Evolutionary conservation across 768 basidiomycete species (phyloP).

Genomic region (Panus rudis): DNA sequence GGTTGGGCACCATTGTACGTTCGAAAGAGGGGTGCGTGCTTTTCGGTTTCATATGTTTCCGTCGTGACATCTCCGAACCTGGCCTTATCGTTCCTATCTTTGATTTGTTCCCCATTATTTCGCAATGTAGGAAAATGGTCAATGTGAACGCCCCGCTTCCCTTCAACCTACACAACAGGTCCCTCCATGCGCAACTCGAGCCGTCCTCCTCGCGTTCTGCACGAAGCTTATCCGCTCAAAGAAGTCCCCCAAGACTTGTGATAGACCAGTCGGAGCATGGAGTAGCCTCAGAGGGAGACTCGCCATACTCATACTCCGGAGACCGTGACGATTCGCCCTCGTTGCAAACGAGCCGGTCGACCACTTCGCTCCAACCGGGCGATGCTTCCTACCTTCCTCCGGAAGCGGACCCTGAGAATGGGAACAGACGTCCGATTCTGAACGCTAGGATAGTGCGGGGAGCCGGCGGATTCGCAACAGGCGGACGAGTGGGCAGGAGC

Average conservation of each 20-base stretch:
- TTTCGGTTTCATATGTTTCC: neutral
- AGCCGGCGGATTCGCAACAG: slow-evolving; percentile 11
- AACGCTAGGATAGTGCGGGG: slow-evolving; percentile 24
- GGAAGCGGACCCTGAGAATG: slow-evolving; percentile 18
- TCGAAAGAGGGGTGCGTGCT: slow-evolving; percentile 50
- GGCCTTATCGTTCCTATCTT: slow-evolving; percentile 2
- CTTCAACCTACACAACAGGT: slow-evolving; percentile 49
- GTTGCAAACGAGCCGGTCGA: slow-evolving; percentile 23
- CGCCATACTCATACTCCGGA: slow-evolving; percentile 17
- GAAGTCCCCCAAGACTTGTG: slow-evolving; percentile 12
- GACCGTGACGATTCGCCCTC: slow-evolving; percentile 22
- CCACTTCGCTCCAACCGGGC: slow-evolving; percentile 24
- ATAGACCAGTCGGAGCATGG: no score
- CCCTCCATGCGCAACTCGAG: slow-evolving; percentile 13
- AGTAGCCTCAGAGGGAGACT: no score
- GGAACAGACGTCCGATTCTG: slow-evolving; percentile 17
- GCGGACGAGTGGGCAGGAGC: slow-evolving; percentile 13
- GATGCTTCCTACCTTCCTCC: slow-evolving; percentile 24
- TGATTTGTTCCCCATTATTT: neutral
- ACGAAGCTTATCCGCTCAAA: slow-evolving; percentile 28
- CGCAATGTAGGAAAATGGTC: slow-evolving; percentile 54
- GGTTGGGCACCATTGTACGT: slow-evolving; percentile 49
- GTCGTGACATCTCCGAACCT: neutral
- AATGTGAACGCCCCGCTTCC: slow-evolving; percentile 55
- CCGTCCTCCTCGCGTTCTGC: slow-evolving; percentile 22